Evolutionary conservation across 2,329 filamentous ascomycete species (phyloP), one percentile per base, ranked within the genome.

Genomic region (Epichloe typhina): DNA sequence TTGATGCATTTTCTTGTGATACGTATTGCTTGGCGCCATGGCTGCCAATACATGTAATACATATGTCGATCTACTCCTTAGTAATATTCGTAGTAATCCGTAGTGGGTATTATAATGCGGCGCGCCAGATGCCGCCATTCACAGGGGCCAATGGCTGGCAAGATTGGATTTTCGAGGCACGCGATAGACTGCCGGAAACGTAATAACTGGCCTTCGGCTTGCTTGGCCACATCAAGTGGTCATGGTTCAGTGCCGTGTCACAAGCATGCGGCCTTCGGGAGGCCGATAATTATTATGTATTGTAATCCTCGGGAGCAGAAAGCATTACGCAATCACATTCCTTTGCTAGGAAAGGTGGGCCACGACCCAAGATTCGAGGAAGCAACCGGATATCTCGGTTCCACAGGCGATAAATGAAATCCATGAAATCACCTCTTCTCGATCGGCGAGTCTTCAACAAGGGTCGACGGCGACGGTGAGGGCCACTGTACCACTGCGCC

Each of bases 111-210:
- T 23, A 41, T 5, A 5, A 23, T 41, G 36, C 36, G 36, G 36
- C 13, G 13, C 36, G 36, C 36, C 13, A 38, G 36, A 38, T 38
- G 15, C 19, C 9, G 39, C 39, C 39, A 21, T 41, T 41, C 39
- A 21, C 19, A 41, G 19, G 7, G 9, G 39, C 39, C 39, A 40
- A 40, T 40, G 39, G 39, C 39, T 40, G n/a, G 39, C n/a, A 21
- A 11, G n/a, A 40, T 31, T 40, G 3, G 15, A 47, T 49, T 36
- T 15, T 11, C 13, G 13, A 39, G 40, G 35, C 50, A 51, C 46
- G 31, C 50, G 46, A 51, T 46, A 40, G 36, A 44, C 46, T 48
- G 50, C 50, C 46, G 21, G 11, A 44, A 48, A 7, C 23, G 35
- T 44, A 23, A 21, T 44, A 23, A 21, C 21, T 19, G 39, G 33